phyloP scores from a whole-genome alignment of 2,329 filamentous ascomycete genomes.

The Hyphodiscus sp. region DNA sequence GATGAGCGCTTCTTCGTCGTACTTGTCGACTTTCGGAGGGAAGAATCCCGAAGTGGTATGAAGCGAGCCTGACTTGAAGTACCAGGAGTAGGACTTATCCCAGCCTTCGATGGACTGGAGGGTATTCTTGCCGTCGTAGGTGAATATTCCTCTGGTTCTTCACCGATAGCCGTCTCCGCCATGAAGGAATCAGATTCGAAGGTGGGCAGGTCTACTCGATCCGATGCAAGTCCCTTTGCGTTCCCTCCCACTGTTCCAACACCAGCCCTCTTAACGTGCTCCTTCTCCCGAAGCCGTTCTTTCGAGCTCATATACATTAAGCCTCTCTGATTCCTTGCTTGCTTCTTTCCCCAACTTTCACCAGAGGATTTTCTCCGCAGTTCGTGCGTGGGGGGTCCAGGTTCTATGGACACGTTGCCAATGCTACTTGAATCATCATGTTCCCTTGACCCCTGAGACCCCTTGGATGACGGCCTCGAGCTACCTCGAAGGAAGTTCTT shows the following conservation, averaged over 20 bases:
- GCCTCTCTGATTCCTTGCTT: constrained; percentile 46
- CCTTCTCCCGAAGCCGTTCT: constrained; percentile 57
- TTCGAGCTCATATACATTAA: constrained; percentile 70
- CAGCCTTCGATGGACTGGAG: constrained; percentile 3
- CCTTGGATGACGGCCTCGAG: constrained; percentile 52
- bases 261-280: constrained; percentile 52
- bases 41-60: constrained; percentile 64
- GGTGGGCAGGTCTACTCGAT: constrained; percentile 19
- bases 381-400: constrained; percentile 42
- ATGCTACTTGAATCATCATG: constrained; percentile 53
- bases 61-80: constrained; percentile 27
- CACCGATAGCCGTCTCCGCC: constrained; percentile 35
- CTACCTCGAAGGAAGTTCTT: constrained; percentile 52
- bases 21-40: constrained; percentile 50
- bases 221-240: constrained; percentile 32
- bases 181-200: constrained; percentile 29
- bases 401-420: constrained; percentile 58
- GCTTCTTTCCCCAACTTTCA: constrained; percentile 58
- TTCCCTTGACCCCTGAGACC: constrained; percentile 47
- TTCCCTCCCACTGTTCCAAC: constrained; percentile 35
- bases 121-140: constrained; percentile 17
- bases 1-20: constrained; percentile 47
- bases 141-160: constrained; percentile 37
- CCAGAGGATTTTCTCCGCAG: constrained; percentile 47
- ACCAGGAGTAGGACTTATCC: constrained; percentile 9